phyloP scores from a whole-genome alignment of 1,284 basidiomycete genomes.

The Melanopsichium pennsylvanicum region DNA sequence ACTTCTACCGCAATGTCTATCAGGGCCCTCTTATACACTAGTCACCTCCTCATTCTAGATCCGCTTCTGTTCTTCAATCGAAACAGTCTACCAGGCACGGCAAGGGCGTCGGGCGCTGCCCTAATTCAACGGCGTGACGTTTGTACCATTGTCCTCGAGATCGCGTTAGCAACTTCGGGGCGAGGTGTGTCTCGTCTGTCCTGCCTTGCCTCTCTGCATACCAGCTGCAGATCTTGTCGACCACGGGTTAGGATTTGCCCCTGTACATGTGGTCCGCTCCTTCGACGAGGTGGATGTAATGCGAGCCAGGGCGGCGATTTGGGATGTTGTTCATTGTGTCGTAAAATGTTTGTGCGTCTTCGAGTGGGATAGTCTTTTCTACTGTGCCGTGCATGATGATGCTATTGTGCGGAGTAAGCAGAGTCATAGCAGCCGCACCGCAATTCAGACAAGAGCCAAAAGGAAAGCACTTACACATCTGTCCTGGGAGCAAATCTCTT shows the following conservation, averaged over 20 bases:
- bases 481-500: no score
- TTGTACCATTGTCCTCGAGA: no score
- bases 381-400: constrained; percentile 43
- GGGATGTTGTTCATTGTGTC: constrained; percentile 15
- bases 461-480: constrained; percentile 16
- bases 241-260: constrained; percentile 12
- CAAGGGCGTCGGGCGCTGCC: no score
- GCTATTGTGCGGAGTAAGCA: neutral
- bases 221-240: constrained; percentile 19
- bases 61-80: no score
- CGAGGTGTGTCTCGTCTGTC: neutral
- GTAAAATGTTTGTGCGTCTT: constrained; percentile 36
- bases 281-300: constrained; percentile 36
- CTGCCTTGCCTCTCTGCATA: constrained; percentile 10
- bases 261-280: constrained; percentile 50
- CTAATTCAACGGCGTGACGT: no score
- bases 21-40: constrained; percentile 21
- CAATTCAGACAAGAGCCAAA: no score
- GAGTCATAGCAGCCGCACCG: no score
- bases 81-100: no score
- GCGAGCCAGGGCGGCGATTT: constrained; percentile 14
- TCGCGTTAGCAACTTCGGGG: no score
- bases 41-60: no score
- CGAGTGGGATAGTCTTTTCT: constrained; percentile 30
- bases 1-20: constrained; percentile 5